Percentiles rank a stretch among this genome's conserved stretches.
phyloP scores from a whole-genome alignment of 495 filamentous ascomycete genomes.

The Penicillium macrosclerotiorum region DNA sequence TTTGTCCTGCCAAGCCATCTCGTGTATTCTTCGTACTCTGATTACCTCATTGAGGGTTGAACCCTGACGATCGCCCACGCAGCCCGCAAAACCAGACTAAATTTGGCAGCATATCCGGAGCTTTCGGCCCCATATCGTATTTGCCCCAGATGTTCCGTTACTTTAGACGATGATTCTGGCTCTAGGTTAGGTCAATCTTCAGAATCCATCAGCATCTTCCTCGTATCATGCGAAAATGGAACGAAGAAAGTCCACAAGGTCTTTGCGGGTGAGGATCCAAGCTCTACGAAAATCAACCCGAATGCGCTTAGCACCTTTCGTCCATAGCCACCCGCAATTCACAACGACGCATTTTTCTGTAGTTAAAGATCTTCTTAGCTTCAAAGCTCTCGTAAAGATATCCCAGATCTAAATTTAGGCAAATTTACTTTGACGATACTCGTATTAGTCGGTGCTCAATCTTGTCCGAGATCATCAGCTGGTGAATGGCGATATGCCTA shows the following conservation, averaged over 20 bases:
- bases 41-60: background rate
- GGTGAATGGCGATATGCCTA: conserved; percentile 1
- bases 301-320: background rate
- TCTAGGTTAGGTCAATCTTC: conserved; percentile 8
- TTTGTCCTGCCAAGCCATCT: conserved; percentile 9
- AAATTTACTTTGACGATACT: background rate
- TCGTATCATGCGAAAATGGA: conserved; percentile 8
- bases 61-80: conserved; percentile 10
- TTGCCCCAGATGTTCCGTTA: background rate
- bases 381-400: background rate
- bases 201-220: background rate
- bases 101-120: conserved; percentile 4
- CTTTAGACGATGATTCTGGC: conserved; percentile 1
- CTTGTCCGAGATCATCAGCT: background rate
- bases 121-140: conserved; percentile 7
- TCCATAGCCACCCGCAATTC: background rate
- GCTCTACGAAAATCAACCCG: background rate
- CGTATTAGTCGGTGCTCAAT: background rate
- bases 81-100: conserved; percentile 10
- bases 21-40: conserved; percentile 3
- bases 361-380: background rate
- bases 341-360: background rate
- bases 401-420: conserved; percentile 7
- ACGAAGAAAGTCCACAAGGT: conserved; percentile 3
- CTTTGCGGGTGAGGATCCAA: conserved; percentile 1